phyloP scores from a whole-genome alignment of 164 flowering plant genomes.

The Dillenia suffruticosa region DNA sequence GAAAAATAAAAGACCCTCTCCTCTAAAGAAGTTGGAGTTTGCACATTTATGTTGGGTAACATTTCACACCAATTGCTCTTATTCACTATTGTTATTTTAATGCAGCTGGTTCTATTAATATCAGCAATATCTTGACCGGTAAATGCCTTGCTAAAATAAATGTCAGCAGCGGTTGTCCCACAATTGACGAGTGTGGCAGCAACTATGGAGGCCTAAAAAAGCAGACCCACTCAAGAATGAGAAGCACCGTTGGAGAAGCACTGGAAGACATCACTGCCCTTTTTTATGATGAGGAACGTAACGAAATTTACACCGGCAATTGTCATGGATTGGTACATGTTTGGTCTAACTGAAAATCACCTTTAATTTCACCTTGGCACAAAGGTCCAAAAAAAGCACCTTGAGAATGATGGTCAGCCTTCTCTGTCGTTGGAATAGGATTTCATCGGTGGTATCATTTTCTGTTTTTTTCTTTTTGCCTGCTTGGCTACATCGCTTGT shows the following conservation, averaged over 20 bases:
- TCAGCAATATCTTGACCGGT: slow-evolving; percentile 91
- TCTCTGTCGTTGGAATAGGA: too few species aligned
- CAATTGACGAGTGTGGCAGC: slow-evolving; percentile 20
- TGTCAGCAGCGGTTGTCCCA: slow-evolving; percentile 39
- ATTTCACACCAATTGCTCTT: too few species aligned
- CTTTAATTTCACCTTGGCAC: too few species aligned
- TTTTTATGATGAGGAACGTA: slow-evolving; percentile 94
- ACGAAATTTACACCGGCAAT: slow-evolving; percentile 92
- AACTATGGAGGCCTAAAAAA: slow-evolving; percentile 25
- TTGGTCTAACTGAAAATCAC: slow-evolving; percentile 69
- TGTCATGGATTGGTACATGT: slow-evolving; percentile 83
- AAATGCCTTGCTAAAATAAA: slow-evolving; percentile 87
- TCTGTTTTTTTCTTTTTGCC: too few species aligned
- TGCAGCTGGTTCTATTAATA: slow-evolving; percentile 91
- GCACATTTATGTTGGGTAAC: too few species aligned
- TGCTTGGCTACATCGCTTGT: too few species aligned
- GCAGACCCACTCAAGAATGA: slow-evolving; percentile 28
- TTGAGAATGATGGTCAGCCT: too few species aligned
- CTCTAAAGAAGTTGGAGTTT: too few species aligned
- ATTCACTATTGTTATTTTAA: neutral
- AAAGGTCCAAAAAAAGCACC: too few species aligned
- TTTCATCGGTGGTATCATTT: too few species aligned
- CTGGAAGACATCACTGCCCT: slow-evolving; percentile 94
- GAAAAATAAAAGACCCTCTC: too few species aligned
- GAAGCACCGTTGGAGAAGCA: slow-evolving; percentile 75